Percentiles rank a stretch among this genome's conserved stretches.
These are phyloP conservation scores for Metschnikowia matae DNA, from an alignment of 805 yeast genomes.

Conservation along the genomic window DNA sequence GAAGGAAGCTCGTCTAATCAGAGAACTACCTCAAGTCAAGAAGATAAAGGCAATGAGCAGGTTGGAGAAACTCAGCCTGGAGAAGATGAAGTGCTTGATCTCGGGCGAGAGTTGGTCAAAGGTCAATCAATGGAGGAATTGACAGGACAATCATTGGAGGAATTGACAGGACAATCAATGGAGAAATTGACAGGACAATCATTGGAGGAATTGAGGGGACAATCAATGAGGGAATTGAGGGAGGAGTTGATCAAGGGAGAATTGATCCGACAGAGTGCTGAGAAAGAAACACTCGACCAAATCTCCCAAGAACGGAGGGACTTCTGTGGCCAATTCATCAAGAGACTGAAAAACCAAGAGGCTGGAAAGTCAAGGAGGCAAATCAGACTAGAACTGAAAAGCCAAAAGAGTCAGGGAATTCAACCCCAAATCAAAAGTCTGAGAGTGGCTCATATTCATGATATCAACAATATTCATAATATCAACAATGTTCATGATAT, in stretches of 20 bases:
- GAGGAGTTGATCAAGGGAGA: not conserved
- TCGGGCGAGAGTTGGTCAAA: not conserved
- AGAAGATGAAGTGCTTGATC: not conserved
- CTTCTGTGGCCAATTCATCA: not conserved
- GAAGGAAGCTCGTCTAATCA: too few species aligned
- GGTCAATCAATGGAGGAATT: not conserved
- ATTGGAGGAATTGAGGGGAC: not conserved
- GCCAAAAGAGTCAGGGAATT: not conserved
- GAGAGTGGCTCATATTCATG: not conserved
- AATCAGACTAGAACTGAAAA: not conserved
- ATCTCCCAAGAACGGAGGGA: not conserved
- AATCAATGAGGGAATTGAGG: not conserved
- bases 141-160: not conserved
- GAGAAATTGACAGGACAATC: not conserved
- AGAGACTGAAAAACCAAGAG: not conserved
- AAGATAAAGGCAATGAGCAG: too few species aligned
- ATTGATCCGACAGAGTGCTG: not conserved
- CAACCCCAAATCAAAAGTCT: not conserved
- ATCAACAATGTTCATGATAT: too few species aligned
- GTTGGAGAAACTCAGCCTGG: not conserved
- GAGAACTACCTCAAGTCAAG: too few species aligned
- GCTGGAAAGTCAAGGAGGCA: too few species aligned
- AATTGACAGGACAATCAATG: not conserved
- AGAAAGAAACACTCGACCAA: not conserved
- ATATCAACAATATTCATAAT: not conserved